These are phyloP conservation scores for Coemansia sp. DNA, from an alignment of 192 early-diverging fungal genomes.

Conservation along the genomic window DNA sequence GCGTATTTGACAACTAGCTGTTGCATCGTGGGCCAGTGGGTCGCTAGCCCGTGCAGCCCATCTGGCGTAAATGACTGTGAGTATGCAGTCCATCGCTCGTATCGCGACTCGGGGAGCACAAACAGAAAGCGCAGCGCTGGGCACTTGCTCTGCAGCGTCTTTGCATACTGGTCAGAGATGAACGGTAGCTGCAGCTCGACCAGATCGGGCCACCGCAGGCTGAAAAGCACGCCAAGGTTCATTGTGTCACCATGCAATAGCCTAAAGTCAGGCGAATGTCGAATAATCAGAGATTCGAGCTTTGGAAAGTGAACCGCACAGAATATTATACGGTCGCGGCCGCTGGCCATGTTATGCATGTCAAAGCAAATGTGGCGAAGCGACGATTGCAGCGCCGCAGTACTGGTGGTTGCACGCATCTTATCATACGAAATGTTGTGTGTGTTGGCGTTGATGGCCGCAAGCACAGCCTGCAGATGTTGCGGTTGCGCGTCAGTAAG, in stretches of 20 bases:
- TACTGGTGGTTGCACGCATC: constrained; percentile 42
- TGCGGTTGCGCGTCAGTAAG: constrained; percentile 34
- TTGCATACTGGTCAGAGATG: constrained; percentile 32
- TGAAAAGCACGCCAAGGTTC: constrained; percentile 45
- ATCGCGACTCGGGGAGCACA: constrained; percentile 44
- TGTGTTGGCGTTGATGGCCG: constrained; percentile 40
- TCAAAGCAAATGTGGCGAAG: constrained; percentile 32
- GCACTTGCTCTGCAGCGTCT: constrained; percentile 35
- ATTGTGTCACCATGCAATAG: constrained; percentile 21
- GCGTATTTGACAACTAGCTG: constrained; percentile 48
- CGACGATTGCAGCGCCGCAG: constrained; percentile 44
- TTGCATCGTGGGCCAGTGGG: constrained; percentile 37
- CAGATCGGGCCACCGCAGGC: constrained; percentile 34
- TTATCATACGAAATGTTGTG: constrained; percentile 28
- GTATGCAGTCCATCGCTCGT: constrained; percentile 51
- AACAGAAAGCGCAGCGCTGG: constrained; percentile 34
- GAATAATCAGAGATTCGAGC: constrained; percentile 37
- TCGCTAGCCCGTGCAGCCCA: constrained; percentile 32
- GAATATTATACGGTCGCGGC: constrained; percentile 33
- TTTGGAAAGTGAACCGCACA: constrained; percentile 47
- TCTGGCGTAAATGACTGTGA: constrained; percentile 35
- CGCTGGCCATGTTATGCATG: constrained; percentile 40
- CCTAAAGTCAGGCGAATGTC: constrained; percentile 46
- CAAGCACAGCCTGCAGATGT: constrained; percentile 32
- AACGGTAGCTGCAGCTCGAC: constrained; percentile 48